A percentile compares a stretch with the other conserved stretches of the same genome.
Conservation (phyloP, 345 rosid genomes). For the Erodium maritimum region DNA sequence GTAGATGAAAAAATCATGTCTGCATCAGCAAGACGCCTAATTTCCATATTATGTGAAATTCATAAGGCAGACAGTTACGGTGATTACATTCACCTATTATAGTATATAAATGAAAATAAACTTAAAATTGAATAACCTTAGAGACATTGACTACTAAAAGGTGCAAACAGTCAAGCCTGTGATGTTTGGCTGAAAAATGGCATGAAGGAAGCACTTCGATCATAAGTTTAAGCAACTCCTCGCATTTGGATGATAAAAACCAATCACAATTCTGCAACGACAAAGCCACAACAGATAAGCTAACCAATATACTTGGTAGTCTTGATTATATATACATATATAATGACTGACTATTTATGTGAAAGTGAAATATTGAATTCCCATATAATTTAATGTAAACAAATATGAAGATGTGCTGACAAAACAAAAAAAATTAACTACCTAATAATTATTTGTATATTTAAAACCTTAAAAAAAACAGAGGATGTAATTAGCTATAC, state of each 20-base stretch:
- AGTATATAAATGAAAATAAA: background rate
- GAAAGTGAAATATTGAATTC: too few species aligned
- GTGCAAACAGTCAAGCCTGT: slow-evolving; percentile 86
- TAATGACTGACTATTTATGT: too few species aligned
- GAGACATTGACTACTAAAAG: slow-evolving; percentile 50
- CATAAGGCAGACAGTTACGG: background rate
- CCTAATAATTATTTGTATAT: too few species aligned
- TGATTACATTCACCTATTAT: too few species aligned
- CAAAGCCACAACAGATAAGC: slow-evolving; percentile 3
- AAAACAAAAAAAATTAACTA: too few species aligned
- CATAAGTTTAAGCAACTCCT: slow-evolving; percentile 63
- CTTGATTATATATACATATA: too few species aligned
- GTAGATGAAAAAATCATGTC: slow-evolving; percentile 8
- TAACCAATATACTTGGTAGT: background rate
- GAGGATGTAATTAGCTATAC: background rate
- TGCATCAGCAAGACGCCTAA: background rate
- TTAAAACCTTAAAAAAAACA: background rate
- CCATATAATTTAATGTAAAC: background rate
- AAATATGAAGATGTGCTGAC: background rate
- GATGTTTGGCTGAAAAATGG: slow-evolving; percentile 87
- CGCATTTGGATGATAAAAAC: slow-evolving; percentile 43
- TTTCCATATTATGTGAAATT: background rate
- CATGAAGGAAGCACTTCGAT: slow-evolving; percentile 51
- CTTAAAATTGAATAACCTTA: slow-evolving; percentile 28
- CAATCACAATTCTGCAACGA: slow-evolving; percentile 41